phyloP scores from a whole-genome alignment of 1,284 basidiomycete genomes.

The Neotropicomus parvogracilis region DNA sequence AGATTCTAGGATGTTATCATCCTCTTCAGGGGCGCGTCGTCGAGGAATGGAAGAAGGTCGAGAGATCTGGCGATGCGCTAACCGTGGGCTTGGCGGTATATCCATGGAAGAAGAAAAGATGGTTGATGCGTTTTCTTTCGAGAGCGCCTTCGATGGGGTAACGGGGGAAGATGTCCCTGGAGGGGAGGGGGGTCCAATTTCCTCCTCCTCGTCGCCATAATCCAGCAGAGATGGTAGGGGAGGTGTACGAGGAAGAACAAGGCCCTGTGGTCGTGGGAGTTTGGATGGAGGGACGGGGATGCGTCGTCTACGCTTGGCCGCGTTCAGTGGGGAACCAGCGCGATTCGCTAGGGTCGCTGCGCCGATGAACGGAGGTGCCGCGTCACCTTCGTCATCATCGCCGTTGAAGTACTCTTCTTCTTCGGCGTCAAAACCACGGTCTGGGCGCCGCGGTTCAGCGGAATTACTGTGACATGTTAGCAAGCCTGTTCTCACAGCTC shows the following conservation, averaged over 20 bases:
- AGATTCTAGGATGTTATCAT: constrained; percentile 53
- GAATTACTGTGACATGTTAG: constrained; percentile 33
- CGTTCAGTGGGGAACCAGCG: constrained; percentile 35
- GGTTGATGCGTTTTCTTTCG: constrained; percentile 15
- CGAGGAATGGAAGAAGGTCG: constrained; percentile 38
- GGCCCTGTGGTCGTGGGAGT: constrained; percentile 38
- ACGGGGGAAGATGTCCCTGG: constrained; percentile 14
- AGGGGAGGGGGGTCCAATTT: constrained; percentile 19
- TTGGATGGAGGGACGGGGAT: constrained; percentile 37
- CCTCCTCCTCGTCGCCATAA: constrained; percentile 61
- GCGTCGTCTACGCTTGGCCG: constrained; percentile 60
- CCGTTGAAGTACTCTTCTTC: constrained; percentile 93
- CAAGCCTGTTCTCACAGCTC: background rate
- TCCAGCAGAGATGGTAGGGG: constrained; percentile 62
- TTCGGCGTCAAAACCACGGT: constrained; percentile 57
- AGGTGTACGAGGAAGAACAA: constrained; percentile 42
- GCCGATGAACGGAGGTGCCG: constrained; percentile 34
- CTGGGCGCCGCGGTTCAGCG: constrained; percentile 42
- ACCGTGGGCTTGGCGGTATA: constrained; percentile 38
- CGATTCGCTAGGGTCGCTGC: constrained; percentile 35
- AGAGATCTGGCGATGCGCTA: constrained; percentile 41
- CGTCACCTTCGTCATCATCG: constrained; percentile 53
- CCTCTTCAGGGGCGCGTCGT: constrained; percentile 37
- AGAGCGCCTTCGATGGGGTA: constrained; percentile 8
- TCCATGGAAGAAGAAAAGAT: constrained; percentile 29